Conservation (phyloP, 129 eudicot genomes). For the Daucus carota region DH1_v3.0 NC_030381.2:49604501-49605000, state of each 20-base stretch:
- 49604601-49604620: too few relatives aligned
- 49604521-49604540: too few relatives aligned
- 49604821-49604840: not conserved
- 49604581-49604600: too few relatives aligned
- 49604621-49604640: too few relatives aligned
- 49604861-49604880: not conserved
- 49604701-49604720: too few relatives aligned
- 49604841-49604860: not conserved
- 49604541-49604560: too few relatives aligned
- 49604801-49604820: not conserved
- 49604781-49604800: not conserved
- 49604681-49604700: too few relatives aligned
- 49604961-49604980: not conserved
- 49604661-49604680: too few relatives aligned
- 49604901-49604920: not conserved
- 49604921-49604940: not conserved
- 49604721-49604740: too few relatives aligned
- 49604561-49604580: too few relatives aligned
- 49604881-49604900: not conserved
- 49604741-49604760: not conserved
- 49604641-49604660: too few relatives aligned
- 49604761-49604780: not conserved
- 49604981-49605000: not conserved
- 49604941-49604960: not conserved
- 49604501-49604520: too few relatives aligned